Conservation (phyloP, 768 basidiomycete species). For the Mycena sanguinolenta region DNA sequence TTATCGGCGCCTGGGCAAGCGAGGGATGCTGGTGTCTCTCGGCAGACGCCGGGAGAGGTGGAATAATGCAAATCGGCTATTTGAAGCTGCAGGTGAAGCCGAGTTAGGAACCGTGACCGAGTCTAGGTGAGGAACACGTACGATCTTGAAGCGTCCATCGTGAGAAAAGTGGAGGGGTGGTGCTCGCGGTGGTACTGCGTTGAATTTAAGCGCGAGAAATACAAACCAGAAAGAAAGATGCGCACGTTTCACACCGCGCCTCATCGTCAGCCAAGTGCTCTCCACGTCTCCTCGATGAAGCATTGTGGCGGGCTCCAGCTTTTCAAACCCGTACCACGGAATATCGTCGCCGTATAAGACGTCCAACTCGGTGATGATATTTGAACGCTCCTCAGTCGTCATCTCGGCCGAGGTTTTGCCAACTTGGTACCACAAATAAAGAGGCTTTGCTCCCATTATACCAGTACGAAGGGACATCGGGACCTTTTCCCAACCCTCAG, state of each 20-base stretch:
- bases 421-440: constrained; percentile 85
- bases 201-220: constrained; percentile 17
- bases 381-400: constrained; percentile 65
- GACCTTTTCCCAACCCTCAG: constrained; percentile 75
- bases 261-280: constrained; percentile 74
- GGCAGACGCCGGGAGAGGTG: constrained; percentile 82
- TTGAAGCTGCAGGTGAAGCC: constrained; percentile 58
- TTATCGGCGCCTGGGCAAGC: constrained; percentile 77
- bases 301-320: constrained; percentile 72
- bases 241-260: constrained; percentile 80
- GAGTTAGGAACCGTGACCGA: background rate
- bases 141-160: constrained; percentile 88
- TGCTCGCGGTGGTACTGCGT: constrained; percentile 74
- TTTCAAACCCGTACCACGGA: constrained; percentile 91
- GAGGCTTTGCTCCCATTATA: constrained; percentile 63
- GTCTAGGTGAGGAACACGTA: background rate
- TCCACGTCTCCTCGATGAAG: constrained; percentile 56
- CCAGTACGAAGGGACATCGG: constrained; percentile 75
- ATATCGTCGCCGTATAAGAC: constrained; percentile 87
- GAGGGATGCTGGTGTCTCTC: constrained; percentile 74
- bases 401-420: constrained; percentile 76
- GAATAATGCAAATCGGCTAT: constrained; percentile 96
- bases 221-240: constrained; percentile 40
- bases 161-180: constrained; percentile 86
- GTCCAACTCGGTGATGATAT: constrained; percentile 93